Conservation (phyloP, 371 early-diverging fungal genomes). For the Mucor mucedo region DNA sequence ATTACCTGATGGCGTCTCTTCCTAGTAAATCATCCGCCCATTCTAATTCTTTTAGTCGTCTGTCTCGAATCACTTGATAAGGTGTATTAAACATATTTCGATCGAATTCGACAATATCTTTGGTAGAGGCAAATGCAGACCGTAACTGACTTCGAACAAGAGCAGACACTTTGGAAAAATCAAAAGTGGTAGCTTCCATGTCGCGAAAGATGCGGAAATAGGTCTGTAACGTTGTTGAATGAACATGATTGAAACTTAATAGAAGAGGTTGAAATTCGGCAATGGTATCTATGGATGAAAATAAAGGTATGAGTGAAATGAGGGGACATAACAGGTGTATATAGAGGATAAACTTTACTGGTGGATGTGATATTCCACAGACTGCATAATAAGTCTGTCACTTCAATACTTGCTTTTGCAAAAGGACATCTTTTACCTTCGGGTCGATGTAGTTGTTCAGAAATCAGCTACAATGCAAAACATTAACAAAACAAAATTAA, state of each 20-base stretch:
- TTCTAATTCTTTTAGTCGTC: conserved; percentile 74
- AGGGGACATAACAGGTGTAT: too few species aligned
- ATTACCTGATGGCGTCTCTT: conserved; percentile 67
- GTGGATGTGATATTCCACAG: conserved; percentile 75
- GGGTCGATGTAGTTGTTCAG: conserved; percentile 65
- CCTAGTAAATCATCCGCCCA: conserved; percentile 71
- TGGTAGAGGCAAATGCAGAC: conserved; percentile 45
- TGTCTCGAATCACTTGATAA: conserved; percentile 66
- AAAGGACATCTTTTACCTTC: conserved; percentile 69
- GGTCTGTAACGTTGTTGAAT: conserved; percentile 58
- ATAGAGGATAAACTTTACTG: conserved; percentile 30
- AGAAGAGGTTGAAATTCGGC: conserved; percentile 71
- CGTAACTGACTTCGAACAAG: conserved; percentile 60
- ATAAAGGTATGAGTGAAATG: background rate
- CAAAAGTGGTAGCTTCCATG: conserved; percentile 68
- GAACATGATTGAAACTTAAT: conserved; percentile 65
- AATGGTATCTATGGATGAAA: conserved; percentile 38
- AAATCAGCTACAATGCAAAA: conserved; percentile 34
- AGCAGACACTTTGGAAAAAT: conserved; percentile 66
- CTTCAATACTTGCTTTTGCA: conserved; percentile 71
- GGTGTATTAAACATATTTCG: conserved; percentile 68
- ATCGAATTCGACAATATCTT: conserved; percentile 59
- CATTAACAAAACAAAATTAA: too few species aligned
- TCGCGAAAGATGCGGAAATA: conserved; percentile 71
- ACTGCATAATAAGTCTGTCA: conserved; percentile 70